These are phyloP conservation scores for Clonostachys byssicola DNA, from an alignment of 2,329 filamentous ascomycete species.

Conservation along the genomic window DNA sequence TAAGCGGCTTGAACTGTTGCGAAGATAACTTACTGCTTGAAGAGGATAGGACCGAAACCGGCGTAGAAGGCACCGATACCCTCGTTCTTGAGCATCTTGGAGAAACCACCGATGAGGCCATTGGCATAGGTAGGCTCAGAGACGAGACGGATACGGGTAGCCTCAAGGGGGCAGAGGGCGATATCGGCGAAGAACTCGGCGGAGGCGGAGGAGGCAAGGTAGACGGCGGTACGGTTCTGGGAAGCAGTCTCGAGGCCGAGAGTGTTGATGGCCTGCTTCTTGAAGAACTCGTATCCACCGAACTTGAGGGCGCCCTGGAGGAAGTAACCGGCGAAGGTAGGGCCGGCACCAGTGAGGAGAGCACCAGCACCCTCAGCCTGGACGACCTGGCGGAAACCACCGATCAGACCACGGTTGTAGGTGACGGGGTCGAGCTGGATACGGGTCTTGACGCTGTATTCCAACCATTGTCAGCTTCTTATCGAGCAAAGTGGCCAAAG, in stretches of 20 bases:
- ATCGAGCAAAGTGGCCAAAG: conserved; percentile 5
- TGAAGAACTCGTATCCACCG: conserved; percentile 95
- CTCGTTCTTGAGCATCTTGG: conserved; percentile 79
- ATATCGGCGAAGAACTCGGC: conserved; percentile 73
- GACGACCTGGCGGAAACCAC: conserved; percentile 83
- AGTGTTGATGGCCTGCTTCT: conserved; percentile 80
- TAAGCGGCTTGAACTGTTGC: not conserved
- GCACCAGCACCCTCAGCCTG: conserved; percentile 80
- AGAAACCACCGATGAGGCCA: conserved; percentile 74
- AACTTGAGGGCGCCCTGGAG: conserved; percentile 92
- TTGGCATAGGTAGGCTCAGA: conserved; percentile 81
- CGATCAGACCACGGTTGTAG: conserved; percentile 85
- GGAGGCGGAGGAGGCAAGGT: conserved; percentile 64
- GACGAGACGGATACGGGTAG: conserved; percentile 89
- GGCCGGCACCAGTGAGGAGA: conserved; percentile 80
- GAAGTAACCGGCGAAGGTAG: conserved; percentile 88
- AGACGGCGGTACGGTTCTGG: conserved; percentile 78
- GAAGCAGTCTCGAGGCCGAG: conserved; percentile 74
- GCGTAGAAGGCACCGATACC: conserved; percentile 85
- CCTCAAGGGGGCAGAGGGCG: conserved; percentile 86
- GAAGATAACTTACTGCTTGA: conserved; percentile 36
- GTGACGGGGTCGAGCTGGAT: conserved; percentile 88
- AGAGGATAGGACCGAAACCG: conserved; percentile 82
- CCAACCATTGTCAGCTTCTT: conserved; percentile 7
- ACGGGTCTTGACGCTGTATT: conserved; percentile 83